Evolutionary conservation across 2,329 filamentous ascomycete genomes (phyloP).

Genomic region (Neodidymelliopsis sp.): DNA sequence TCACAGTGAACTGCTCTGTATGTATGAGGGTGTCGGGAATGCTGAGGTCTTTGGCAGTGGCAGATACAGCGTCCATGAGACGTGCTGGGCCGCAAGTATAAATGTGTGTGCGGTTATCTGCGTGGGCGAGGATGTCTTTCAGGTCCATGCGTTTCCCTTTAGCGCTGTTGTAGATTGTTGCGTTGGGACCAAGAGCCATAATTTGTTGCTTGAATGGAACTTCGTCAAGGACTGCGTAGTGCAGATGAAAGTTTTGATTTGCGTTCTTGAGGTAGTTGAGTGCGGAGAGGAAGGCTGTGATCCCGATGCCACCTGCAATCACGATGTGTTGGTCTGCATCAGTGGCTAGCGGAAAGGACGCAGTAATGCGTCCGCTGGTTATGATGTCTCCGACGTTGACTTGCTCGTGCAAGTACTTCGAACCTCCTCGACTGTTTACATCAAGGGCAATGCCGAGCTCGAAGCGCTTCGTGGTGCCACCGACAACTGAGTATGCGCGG

Average conservation of each 20-base stretch:
- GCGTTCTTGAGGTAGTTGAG: conserved; percentile 47
- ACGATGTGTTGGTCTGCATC: conserved; percentile 67
- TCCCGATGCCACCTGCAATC: conserved; percentile 70
- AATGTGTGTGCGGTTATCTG: conserved; percentile 64
- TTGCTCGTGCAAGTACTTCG: conserved; percentile 63
- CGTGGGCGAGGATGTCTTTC: conserved; percentile 52
- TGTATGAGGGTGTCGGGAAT: conserved; percentile 63
- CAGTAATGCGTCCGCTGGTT: conserved; percentile 60
- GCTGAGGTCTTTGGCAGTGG: conserved; percentile 52
- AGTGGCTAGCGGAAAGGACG: conserved; percentile 55
- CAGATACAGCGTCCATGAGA: conserved; percentile 62
- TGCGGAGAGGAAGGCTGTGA: conserved; percentile 68
- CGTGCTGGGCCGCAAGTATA: conserved; percentile 68
- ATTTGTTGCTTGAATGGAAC: conserved; percentile 63
- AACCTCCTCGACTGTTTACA: conserved; percentile 65
- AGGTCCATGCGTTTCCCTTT: conserved; percentile 63
- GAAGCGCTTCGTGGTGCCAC: conserved; percentile 59
- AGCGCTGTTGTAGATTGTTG: conserved; percentile 62
- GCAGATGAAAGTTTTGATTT: conserved; percentile 58
- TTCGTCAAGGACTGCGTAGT: conserved; percentile 65
- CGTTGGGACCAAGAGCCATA: conserved; percentile 51
- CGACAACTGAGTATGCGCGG: conserved; percentile 68
- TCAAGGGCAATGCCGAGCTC: conserved; percentile 67
- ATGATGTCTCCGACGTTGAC: conserved; percentile 59
- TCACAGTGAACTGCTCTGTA: conserved; percentile 66